Evolutionary conservation across 2,329 filamentous ascomycete genomes (phyloP).

Genomic region (Hypoxylon sp.): DNA sequence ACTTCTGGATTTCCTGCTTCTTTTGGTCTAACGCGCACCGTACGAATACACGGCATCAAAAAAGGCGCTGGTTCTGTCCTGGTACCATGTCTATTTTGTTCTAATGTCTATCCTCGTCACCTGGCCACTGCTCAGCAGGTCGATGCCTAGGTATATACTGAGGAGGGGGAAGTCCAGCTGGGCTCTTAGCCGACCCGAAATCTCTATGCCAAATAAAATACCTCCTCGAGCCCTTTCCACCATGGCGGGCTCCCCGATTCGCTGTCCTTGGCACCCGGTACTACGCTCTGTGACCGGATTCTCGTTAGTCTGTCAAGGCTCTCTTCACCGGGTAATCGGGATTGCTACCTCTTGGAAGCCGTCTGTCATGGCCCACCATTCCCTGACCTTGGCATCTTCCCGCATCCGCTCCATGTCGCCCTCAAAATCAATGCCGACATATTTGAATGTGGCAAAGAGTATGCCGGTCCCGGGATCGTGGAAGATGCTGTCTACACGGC

Average conservation of each 20-base stretch:
- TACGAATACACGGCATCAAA: not conserved
- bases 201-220: conserved; percentile 64
- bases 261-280: conserved; percentile 66
- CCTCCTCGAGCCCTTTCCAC: conserved; percentile 75
- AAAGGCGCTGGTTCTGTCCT: not conserved
- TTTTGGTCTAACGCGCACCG: no score
- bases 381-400: conserved; percentile 73
- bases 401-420: conserved; percentile 80
- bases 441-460: conserved; percentile 80
- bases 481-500: conserved; percentile 72
- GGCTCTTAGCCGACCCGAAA: not conserved
- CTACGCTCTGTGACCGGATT: conserved; percentile 49
- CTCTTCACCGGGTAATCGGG: not conserved
- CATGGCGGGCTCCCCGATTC: conserved; percentile 67
- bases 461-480: conserved; percentile 68
- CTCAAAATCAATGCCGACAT: conserved; percentile 75
- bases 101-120: not conserved
- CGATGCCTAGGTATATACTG: no score
- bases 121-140: not conserved
- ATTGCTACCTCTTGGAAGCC: conserved; percentile 68
- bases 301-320: conserved; percentile 1
- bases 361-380: conserved; percentile 86
- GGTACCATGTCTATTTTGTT: not conserved
- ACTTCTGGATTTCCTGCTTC: no score
- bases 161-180: not conserved